These are phyloP conservation scores for rapeseed (Brassica napus) DNA, from an alignment of 345 rosid genomes.

Conservation along the genomic window Da-Ae NC_063447.1:28873501-28874000, in stretches of 20 bases:
- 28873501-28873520: not conserved
- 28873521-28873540: not conserved
- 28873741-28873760: not conserved
- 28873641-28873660: not conserved
- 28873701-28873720: slow-evolving; percentile 3
- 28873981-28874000: slow-evolving; percentile 21
- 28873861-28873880: slow-evolving; percentile 55
- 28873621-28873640: slow-evolving; percentile 1
- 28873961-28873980: slow-evolving; percentile 33
- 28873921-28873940: slow-evolving; percentile 28
- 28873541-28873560: not conserved
- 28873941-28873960: slow-evolving; percentile 7
- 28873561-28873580: not conserved
- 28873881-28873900: not conserved
- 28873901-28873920: not conserved
- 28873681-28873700: not conserved
- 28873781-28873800: slow-evolving; percentile 85
- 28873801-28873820: slow-evolving; percentile 82
- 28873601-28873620: not conserved
- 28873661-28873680: not conserved
- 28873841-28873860: slow-evolving; percentile 79
- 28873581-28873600: not conserved
- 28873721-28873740: not conserved
- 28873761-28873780: slow-evolving; percentile 22
- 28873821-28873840: slow-evolving; percentile 94